phyloP scores from a whole-genome alignment of 176 grass and related monocot species.

The Lolium multiflorum region DNA sequence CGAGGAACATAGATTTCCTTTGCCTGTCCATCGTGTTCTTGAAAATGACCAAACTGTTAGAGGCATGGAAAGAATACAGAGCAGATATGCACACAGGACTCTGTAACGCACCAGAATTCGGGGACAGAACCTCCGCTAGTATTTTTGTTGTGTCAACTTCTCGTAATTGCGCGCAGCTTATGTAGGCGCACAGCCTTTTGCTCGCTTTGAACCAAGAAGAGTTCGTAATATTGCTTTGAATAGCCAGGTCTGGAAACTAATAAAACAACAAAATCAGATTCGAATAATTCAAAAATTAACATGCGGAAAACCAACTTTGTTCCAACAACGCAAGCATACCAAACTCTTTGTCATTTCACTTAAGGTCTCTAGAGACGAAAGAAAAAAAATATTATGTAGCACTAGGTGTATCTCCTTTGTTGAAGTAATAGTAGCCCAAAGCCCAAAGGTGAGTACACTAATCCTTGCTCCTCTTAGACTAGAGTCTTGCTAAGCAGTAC shows the following conservation, averaged over 20 bases:
- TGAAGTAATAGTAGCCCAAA: neutral
- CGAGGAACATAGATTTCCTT: conserved; percentile 91
- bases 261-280: conserved; percentile 19
- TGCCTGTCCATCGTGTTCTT: conserved; percentile 53
- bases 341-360: neutral
- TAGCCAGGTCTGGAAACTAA: conserved; percentile 68
- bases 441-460: neutral
- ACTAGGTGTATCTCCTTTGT: neutral
- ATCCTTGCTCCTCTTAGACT: neutral
- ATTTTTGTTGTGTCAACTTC: conserved; percentile 96
- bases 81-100: conserved; percentile 24
- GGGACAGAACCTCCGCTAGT: conserved; percentile 49
- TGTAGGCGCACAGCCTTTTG: conserved; percentile 78
- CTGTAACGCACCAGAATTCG: conserved; percentile 64
- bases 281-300: neutral
- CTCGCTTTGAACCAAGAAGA: conserved; percentile 87
- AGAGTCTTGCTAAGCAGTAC: neutral
- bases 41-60: conserved; percentile 45
- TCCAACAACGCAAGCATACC: neutral
- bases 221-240: conserved; percentile 75
- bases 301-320: neutral
- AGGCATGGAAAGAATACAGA: neutral
- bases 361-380: neutral
- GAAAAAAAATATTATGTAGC: neutral
- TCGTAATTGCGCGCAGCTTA: conserved; percentile 68